A percentile compares a stretch with the other conserved stretches of the same genome.
Conservation (phyloP, 1,284 basidiomycete species). For the Sphaerobolus stellatus region DNA sequence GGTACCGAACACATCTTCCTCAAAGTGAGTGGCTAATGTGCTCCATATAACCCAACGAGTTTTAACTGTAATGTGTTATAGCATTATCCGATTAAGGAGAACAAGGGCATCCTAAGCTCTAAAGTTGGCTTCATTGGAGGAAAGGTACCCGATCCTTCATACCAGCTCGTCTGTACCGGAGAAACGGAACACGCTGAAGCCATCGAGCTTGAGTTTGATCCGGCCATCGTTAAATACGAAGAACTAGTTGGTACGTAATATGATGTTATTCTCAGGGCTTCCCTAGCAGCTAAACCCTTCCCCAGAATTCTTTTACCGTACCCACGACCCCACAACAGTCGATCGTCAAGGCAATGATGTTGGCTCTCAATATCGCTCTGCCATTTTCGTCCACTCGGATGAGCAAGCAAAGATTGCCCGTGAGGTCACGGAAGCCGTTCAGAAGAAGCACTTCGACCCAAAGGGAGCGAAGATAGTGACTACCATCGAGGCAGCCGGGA, state of each 20-base stretch:
- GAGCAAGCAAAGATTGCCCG: slow-evolving; percentile 78
- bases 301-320: slow-evolving; percentile 89
- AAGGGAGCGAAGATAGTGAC: slow-evolving; percentile 80
- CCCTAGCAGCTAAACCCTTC: slow-evolving; percentile 1
- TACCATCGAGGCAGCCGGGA: slow-evolving; percentile 59
- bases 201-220: slow-evolving; percentile 84
- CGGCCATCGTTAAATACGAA: slow-evolving; percentile 70
- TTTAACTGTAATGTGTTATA: neutral
- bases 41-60: neutral
- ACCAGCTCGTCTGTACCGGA: slow-evolving; percentile 79
- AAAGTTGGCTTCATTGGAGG: slow-evolving; percentile 85
- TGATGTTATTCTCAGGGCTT: too few relatives aligned
- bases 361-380: slow-evolving; percentile 89
- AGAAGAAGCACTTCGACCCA: slow-evolving; percentile 79
- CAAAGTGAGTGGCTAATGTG: slow-evolving; percentile 35
- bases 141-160: slow-evolving; percentile 58
- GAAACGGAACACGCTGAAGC: slow-evolving; percentile 90
- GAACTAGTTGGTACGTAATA: slow-evolving; percentile 73
- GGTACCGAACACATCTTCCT: slow-evolving; percentile 86
- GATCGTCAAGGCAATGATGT: slow-evolving; percentile 77
- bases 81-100: slow-evolving; percentile 66
- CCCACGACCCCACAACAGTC: slow-evolving; percentile 88
- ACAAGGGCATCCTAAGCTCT: slow-evolving; percentile 60
- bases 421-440: slow-evolving; percentile 81
- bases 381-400: slow-evolving; percentile 80